Conservation (phyloP, 139 green algal genomes). For the Desmodesmus armatus region DNA sequence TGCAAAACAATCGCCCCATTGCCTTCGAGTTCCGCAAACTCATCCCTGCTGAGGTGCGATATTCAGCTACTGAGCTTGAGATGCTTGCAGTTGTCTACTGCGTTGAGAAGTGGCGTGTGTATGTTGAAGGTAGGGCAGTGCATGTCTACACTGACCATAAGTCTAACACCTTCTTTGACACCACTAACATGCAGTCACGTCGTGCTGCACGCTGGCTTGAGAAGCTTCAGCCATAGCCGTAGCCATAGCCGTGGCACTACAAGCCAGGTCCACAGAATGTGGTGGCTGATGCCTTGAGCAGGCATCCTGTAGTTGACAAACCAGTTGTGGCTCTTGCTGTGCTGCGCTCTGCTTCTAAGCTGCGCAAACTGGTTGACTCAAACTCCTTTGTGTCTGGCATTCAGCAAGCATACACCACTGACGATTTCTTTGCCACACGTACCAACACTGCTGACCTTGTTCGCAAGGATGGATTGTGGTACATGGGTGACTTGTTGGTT, state of each 20-base stretch:
- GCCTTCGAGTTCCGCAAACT: slow-evolving; percentile 15
- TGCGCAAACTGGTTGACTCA: not conserved
- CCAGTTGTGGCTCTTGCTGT: not conserved
- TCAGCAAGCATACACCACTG: not conserved
- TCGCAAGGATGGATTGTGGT: not conserved
- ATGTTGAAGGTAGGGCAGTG: slow-evolving; percentile 26
- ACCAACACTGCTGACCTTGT: not conserved
- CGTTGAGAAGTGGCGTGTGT: not conserved
- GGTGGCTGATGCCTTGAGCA: not conserved
- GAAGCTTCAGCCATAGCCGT: not conserved
- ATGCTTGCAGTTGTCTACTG: slow-evolving; percentile 28
- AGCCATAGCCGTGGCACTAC: slow-evolving; percentile 4
- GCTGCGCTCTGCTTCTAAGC: not conserved
- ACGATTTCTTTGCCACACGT: not conserved
- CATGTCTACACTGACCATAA: slow-evolving; percentile 35
- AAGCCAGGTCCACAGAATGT: not conserved
- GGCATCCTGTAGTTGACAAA: not conserved
- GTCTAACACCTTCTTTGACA: slow-evolving; percentile 12
- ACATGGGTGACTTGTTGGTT: not conserved
- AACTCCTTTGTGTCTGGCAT: not conserved
- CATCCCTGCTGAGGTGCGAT: not conserved
- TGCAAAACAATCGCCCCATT: slow-evolving; percentile 6
- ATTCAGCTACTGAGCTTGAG: slow-evolving; percentile 17
- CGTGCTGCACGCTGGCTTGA: slow-evolving; percentile 17
- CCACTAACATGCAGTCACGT: not conserved